Evolutionary conservation across 768 basidiomycete species (phyloP), one percentile per base, ranked within the genome.

Genomic region (Trametes punicea): DNA sequence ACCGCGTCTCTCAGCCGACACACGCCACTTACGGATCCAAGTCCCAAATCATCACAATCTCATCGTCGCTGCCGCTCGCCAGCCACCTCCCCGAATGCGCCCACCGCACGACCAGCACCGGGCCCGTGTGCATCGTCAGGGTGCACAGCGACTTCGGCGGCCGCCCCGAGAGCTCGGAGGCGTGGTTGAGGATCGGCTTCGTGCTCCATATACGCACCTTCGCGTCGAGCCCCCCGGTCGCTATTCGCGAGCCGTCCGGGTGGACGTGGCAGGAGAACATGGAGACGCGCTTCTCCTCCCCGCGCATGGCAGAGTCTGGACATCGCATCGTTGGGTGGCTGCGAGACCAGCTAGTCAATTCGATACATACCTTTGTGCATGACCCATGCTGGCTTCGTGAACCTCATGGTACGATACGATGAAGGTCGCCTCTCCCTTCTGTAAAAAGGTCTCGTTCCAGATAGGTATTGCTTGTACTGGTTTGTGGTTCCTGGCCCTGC

Each of bases 151-250:
- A 83, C 68, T 93, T 96, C 13, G 91, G 93, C 26, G 90, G 85
- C 52, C 81, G 78, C 56, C 86, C 80, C 41, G 85, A 81, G 59
- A 73, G 70, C 66, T 90, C 84, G 26, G 90, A 77, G 39, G 82
- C 78, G 13, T 80, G 73, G 60, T 85, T 85, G n/a, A 98, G 75
- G 62, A 98, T 96, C 0, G 97, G 95, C 59, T 90, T 87, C 0
- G 97, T 98, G 59, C 90, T 90, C 96, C 96, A 99, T 72, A 99
- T 92, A 46, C 93, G 88, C 58, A 99, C 85, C 75, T 94, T 95
- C 36, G 92, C 88, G 70, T 99, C 96, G 51, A 99, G 79, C 2
- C 95, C 94, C 26, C 94, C 97, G 0, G 96, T 99, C n/a, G 97
- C 96, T 63, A 99, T 88, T 16, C 96, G 83, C 18, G 92, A 93